A percentile compares a stretch with the other conserved stretches of the same genome.
Conservation (phyloP, 768 basidiomycete species). For the Cystofilobasidium bisporidii region DNA sequence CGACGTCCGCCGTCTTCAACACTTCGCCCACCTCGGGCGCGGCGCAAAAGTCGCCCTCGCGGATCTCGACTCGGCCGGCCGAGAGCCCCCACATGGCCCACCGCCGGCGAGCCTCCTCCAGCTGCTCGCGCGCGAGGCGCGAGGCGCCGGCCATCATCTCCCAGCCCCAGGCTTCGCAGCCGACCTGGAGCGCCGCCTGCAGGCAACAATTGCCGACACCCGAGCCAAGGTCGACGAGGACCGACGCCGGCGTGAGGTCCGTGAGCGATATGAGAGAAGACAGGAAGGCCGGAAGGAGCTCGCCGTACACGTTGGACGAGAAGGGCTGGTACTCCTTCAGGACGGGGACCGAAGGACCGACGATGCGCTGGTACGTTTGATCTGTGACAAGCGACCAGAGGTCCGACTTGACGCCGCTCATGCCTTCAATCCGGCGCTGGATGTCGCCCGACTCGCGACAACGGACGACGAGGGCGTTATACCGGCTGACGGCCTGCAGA, state of each 20-base stretch:
- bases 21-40: conserved; percentile 58
- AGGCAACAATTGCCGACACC: conserved; percentile 78
- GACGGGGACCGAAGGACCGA: conserved; percentile 53
- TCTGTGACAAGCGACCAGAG: conserved; percentile 69
- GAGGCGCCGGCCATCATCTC: conserved; percentile 72
- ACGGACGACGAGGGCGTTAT: conserved; percentile 54
- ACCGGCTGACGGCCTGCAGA: conserved; percentile 50
- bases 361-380: conserved; percentile 85
- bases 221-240: conserved; percentile 74
- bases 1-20: conserved; percentile 74
- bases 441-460: conserved; percentile 46
- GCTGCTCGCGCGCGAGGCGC: conserved; percentile 64
- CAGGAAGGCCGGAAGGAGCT: conserved; percentile 61
- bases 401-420: conserved; percentile 51
- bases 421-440: conserved; percentile 38
- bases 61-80: conserved; percentile 64
- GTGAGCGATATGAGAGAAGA: conserved; percentile 45
- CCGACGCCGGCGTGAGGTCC: conserved; percentile 50
- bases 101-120: conserved; percentile 61
- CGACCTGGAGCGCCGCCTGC: conserved; percentile 67
- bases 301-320: conserved; percentile 70
- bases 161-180: conserved; percentile 67
- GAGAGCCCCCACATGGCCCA: conserved; percentile 83
- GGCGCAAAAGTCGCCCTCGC: conserved; percentile 76
- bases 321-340: conserved; percentile 58